Percentiles rank a stretch among this genome's conserved stretches.
phyloP scores from a whole-genome alignment of 2,329 filamentous ascomycete species.

The Cladophialophora yegresii region DNA sequence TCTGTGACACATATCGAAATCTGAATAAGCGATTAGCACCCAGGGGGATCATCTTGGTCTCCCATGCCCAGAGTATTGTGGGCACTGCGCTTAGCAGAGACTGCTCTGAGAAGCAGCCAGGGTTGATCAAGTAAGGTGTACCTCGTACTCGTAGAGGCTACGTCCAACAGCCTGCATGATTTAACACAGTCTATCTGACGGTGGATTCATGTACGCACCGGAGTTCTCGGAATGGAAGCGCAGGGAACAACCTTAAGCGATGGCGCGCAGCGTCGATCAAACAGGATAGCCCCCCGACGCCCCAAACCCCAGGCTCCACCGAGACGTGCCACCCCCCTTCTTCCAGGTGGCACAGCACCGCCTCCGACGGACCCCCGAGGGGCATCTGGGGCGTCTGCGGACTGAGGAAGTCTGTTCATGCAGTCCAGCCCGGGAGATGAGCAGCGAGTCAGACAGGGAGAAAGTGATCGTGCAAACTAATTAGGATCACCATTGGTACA shows the following conservation, averaged over 20 bases:
- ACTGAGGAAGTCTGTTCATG: not conserved
- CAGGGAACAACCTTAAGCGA: not conserved
- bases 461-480: not conserved
- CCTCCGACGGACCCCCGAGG: not conserved
- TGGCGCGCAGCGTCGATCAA: not conserved
- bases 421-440: not conserved
- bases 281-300: not conserved
- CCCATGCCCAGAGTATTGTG: not conserved
- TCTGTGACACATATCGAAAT: not conserved
- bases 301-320: not conserved
- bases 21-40: not conserved
- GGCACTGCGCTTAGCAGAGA: not conserved
- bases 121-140: not conserved
- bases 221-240: not conserved
- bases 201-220: not conserved
- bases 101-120: not conserved
- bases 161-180: not conserved
- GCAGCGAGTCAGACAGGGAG: not conserved
- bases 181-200: not conserved
- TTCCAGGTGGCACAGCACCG: constrained; percentile 1
- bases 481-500: not conserved
- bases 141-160: too few relatives aligned
- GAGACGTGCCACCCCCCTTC: not conserved
- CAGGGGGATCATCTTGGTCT: too few relatives aligned
- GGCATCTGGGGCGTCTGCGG: not conserved